Base-by-base conservation (phyloP, 495 filamentous ascomycete genomes). In the Wilcoxina mikolae region DNA sequence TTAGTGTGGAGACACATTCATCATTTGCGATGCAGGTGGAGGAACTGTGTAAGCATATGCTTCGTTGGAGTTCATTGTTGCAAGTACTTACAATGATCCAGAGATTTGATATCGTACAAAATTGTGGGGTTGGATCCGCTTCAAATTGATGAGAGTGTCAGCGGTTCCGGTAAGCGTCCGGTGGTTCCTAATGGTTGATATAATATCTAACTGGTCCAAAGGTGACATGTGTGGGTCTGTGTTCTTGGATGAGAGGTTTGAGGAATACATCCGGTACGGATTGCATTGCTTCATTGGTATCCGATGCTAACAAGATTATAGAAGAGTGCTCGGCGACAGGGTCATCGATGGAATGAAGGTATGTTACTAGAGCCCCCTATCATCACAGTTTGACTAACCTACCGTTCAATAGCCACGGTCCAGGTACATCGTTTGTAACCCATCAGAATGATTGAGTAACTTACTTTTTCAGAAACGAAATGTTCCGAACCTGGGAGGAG, bases 11-110 rank as follows among this genome's bases (percentile, higher is more conserved):
- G 81, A 87, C 55, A 84, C 82, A 41, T 82, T 88, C 56, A 72
- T 87, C 39, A 72, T 88, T 2, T 84, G 82, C 59, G 84, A 88
- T 65, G 83, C 81, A 0, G 82, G 83, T 28, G 84, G 84, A 15
- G 84, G 83, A 1, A 87, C 84, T 11, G 45, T 35, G 31, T 35
- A 35, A 7, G 31, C 31, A 5, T 15, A 7, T 35, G 7, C 31
- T 35, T 44, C 41, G 5, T 44, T 9, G 41, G 41, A 12, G 7
- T 44, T 7, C 11, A 44, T 35, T 44, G 20, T 10, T 22, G 7
- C 18, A 9, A 5, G 41, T 44, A 5, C 5, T 15, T n/a, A 44
- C 7, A 20, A 44, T 5, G 7, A 5, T 9, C 42, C 18, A n/a
- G 20, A 9, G 77, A 76, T 58, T 54, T 76, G 51, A 66, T 70